Evolutionary conservation across 169 alveolate genomes (phyloP).

Genomic region (Plasmodium blacklocki): DNA sequence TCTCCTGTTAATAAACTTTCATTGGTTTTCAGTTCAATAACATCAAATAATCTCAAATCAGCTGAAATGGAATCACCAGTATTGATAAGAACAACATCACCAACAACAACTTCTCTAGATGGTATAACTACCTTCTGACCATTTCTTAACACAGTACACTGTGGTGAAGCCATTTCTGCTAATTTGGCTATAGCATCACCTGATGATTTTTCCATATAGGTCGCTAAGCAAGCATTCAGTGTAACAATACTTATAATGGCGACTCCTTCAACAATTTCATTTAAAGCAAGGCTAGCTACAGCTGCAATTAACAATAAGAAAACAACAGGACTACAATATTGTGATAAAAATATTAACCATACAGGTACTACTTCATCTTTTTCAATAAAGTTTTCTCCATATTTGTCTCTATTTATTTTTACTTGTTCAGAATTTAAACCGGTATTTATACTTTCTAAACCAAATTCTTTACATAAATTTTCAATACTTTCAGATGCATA

Average conservation of each 20-base stretch:
- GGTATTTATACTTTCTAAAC: constrained; percentile 79
- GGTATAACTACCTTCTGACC: constrained; percentile 87
- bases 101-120: constrained; percentile 94
- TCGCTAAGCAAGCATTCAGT: constrained; percentile 93
- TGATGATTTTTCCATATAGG: constrained; percentile 93
- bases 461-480: constrained; percentile 84
- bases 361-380: constrained; percentile 88
- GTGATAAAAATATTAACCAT: constrained; percentile 89
- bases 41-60: constrained; percentile 93
- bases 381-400: constrained; percentile 91
- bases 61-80: constrained; percentile 96
- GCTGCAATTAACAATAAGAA: constrained; percentile 88
- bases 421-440: constrained; percentile 86
- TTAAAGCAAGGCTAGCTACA: constrained; percentile 86
- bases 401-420: constrained; percentile 82
- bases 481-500: constrained; percentile 82
- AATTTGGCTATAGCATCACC: constrained; percentile 92
- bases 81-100: constrained; percentile 92
- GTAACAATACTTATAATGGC: constrained; percentile 90
- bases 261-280: constrained; percentile 92
- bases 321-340: constrained; percentile 89
- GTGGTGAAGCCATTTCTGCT: constrained; percentile 93
- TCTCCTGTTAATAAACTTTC: constrained; percentile 97
- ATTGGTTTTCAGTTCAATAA: constrained; percentile 92
- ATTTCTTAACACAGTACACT: constrained; percentile 88